A percentile compares a stretch with the other conserved stretches of the same genome.
These are phyloP conservation scores for Sphaerostilbella broomeana DNA, from an alignment of 2,329 filamentous ascomycete species.

Conservation along the genomic window DNA sequence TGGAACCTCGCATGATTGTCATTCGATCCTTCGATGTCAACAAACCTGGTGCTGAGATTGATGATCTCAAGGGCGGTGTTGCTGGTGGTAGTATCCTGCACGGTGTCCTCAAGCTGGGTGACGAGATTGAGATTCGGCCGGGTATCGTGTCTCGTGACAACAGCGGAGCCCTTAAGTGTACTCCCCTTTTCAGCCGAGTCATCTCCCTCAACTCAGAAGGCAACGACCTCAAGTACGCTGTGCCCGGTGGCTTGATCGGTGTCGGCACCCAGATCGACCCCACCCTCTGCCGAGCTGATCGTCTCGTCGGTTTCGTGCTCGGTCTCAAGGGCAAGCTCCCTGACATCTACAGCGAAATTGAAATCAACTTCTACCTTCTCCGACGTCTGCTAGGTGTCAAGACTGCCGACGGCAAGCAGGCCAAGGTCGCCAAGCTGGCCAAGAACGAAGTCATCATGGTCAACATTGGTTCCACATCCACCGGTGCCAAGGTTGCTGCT, in stretches of 20 bases:
- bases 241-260: slow-evolving; percentile 95
- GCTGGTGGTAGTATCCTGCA: slow-evolving; percentile 95
- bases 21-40: slow-evolving; percentile 99
- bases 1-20: slow-evolving; percentile 96
- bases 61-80: slow-evolving; percentile 97
- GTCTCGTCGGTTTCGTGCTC: slow-evolving; percentile 95
- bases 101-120: slow-evolving; percentile 91
- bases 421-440: slow-evolving; percentile 94
- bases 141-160: slow-evolving; percentile 96
- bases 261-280: slow-evolving; percentile 96
- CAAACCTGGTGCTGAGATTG: slow-evolving; percentile 98
- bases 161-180: slow-evolving; percentile 89
- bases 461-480: slow-evolving; percentile 96
- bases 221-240: slow-evolving; percentile 97
- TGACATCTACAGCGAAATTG: slow-evolving; percentile 95
- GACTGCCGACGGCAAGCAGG: slow-evolving; percentile 96
- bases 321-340: slow-evolving; percentile 90
- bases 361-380: slow-evolving; percentile 99
- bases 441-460: slow-evolving; percentile 99
- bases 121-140: slow-evolving; percentile 98
- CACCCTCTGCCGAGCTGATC: slow-evolving; percentile 96
- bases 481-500: slow-evolving; percentile 92
- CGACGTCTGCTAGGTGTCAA: slow-evolving; percentile 92
- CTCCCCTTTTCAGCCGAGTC: slow-evolving; percentile 91
- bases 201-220: slow-evolving; percentile 94